These are phyloP conservation scores for Phaeodactylum tricornutum DNA, from an alignment of 108 stramenopile genomes.

Conservation along the genomic window DNA sequence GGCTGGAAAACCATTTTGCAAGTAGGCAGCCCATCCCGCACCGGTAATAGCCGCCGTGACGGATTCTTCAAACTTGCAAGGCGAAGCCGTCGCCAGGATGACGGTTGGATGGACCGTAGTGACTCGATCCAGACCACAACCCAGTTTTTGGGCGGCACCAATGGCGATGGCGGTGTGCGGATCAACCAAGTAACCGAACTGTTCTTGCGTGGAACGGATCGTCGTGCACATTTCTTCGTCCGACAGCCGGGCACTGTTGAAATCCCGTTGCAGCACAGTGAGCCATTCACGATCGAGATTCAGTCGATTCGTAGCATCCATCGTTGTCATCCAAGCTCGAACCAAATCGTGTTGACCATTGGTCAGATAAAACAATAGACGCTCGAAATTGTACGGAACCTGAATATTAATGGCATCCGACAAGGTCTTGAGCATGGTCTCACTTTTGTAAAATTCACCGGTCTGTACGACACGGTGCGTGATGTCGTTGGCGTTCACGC, in stretches of 20 bases:
- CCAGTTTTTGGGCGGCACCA: slow-evolving; percentile 48
- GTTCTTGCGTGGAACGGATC: slow-evolving; percentile 17
- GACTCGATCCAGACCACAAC: slow-evolving; percentile 22
- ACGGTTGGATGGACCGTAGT: slow-evolving; percentile 20
- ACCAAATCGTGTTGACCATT: slow-evolving; percentile 31
- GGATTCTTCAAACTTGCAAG: slow-evolving; percentile 76
- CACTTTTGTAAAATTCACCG: slow-evolving; percentile 39
- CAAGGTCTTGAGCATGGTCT: slow-evolving; percentile 58
- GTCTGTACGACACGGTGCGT: slow-evolving; percentile 41
- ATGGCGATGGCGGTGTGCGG: slow-evolving; percentile 85
- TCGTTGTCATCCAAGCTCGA: slow-evolving; percentile 45
- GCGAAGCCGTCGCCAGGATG: slow-evolving; percentile 73
- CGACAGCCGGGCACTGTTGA: slow-evolving; percentile 58
- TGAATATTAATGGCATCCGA: slow-evolving; percentile 84
- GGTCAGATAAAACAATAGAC: slow-evolving; percentile 68
- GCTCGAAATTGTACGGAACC: slow-evolving; percentile 83
- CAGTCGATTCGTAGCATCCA: slow-evolving; percentile 36
- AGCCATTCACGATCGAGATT: slow-evolving; percentile 26
- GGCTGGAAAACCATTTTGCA: slow-evolving; percentile 32
- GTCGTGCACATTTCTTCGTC: slow-evolving; percentile 68
- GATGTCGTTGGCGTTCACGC: slow-evolving; percentile 78
- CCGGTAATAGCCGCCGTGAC: slow-evolving; percentile 49
- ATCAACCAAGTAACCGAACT: slow-evolving; percentile 51
- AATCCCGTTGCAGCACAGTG: slow-evolving; percentile 35
- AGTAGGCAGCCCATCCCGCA: slow-evolving; percentile 44